Evolutionary conservation across 2,329 filamentous ascomycete species (phyloP).

Genomic region (Curvularia spicifera): DNA sequence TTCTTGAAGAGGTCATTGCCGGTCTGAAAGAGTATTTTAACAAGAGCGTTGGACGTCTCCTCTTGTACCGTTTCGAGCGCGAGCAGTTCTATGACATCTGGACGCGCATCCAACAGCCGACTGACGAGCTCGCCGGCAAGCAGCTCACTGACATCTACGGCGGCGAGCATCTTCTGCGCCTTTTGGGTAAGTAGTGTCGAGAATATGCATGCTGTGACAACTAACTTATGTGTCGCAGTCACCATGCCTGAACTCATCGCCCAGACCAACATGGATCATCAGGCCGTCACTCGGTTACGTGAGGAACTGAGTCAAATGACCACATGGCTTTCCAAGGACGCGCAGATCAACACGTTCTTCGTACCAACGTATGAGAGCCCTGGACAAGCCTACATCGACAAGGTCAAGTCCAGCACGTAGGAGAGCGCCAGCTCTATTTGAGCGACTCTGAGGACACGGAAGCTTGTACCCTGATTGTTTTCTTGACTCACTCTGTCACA

Average conservation of each 20-base stretch:
- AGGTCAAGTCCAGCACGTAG: constrained; percentile 56
- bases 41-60: constrained; percentile 81
- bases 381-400: constrained; percentile 73
- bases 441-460: neutral
- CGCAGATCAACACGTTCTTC: constrained; percentile 77
- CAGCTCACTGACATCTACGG: constrained; percentile 83
- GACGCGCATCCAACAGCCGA: constrained; percentile 68
- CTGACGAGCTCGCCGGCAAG: constrained; percentile 72
- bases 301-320: constrained; percentile 89
- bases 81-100: constrained; percentile 82
- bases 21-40: constrained; percentile 95
- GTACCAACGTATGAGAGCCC: constrained; percentile 76
- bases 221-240: constrained; percentile 60
- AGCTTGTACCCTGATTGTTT: neutral
- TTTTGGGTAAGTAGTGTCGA: constrained; percentile 73
- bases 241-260: constrained; percentile 91
- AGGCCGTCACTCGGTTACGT: constrained; percentile 84
- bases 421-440: neutral
- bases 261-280: constrained; percentile 97
- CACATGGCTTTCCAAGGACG: constrained; percentile 75
- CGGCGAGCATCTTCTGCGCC: constrained; percentile 85
- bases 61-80: constrained; percentile 94
- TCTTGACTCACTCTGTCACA: constrained; percentile 5
- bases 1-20: constrained; percentile 85
- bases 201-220: neutral